Evolutionary conservation across 495 filamentous ascomycete species (phyloP), one percentile per base, ranked within the genome.

Genomic region (Jackrogersella minutella): DNA sequence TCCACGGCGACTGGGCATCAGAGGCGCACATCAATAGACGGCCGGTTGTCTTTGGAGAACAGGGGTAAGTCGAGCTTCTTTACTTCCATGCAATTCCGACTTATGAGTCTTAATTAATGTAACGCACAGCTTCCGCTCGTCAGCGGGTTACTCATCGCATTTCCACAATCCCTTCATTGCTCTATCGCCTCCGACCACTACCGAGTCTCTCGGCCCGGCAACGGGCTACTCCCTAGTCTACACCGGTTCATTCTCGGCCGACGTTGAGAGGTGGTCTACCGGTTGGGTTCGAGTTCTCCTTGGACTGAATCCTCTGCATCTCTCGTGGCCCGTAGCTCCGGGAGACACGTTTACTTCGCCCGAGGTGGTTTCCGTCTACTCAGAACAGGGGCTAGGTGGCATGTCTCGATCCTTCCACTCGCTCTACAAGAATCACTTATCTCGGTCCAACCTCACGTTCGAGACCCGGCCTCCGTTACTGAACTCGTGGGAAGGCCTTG

Each of bases 401-500:
- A 84, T 87, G 79, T 85, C 82, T 0, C 79, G 81, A 19, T 78
- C 78, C 5, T 77, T 85, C 55, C 84, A 86, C 46, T 73, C 80
- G 3, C 73, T 86, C 5, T 87, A 83, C 65, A 79, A 81, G 14
- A 83, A 84, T 33, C 81, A 87, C 61, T 76, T 87, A 9, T 84
- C 85, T 52, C 77, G 79, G 52, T 80, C 82, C 64, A 81, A 84
- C 22, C 79, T 82, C 62, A 82, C 82, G 2, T 77, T 72, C 1
- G 58, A 74, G 16, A 78, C 79, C 21, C 78, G 83, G 0, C 84
- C 84, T 2, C 74, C 81, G 0, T 73, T 87, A 7, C 74, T 86
- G 4, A 87, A 87, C 73, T 84, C 81, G 51, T 87, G 84, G 84
- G 83, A 86, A 57, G 83, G 82, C n/a, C 76, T 85, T 1, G 73